A percentile compares a stretch with the other conserved stretches of the same genome.
These are phyloP conservation scores for Fusarium gaditjirri DNA, from an alignment of 2,329 filamentous ascomycete genomes.

Conservation along the genomic window DNA sequence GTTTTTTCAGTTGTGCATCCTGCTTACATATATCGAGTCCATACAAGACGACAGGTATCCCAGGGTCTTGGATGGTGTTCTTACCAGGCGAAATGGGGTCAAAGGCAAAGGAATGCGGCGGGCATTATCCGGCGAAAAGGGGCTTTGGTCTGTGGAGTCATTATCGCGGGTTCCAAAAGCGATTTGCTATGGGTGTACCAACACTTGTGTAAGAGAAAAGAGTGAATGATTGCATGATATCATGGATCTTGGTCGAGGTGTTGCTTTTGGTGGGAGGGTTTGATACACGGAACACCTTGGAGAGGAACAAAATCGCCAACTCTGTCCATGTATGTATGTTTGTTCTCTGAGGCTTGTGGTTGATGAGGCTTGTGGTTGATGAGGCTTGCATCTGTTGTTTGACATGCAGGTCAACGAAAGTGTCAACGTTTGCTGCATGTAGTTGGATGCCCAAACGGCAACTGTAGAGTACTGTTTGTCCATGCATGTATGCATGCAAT, in stretches of 20 bases:
- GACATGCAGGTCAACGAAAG: background rate
- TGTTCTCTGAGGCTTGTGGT: background rate
- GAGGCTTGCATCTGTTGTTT: background rate
- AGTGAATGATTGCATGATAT: background rate
- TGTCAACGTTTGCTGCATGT: background rate
- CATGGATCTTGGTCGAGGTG: background rate
- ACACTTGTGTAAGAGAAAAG: background rate
- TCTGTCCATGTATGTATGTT: background rate
- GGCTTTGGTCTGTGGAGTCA: conserved; percentile 2
- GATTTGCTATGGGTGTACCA: background rate
- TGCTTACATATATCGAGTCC: background rate
- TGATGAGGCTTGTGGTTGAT: too few relatives aligned
- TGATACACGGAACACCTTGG: background rate
- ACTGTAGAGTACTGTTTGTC: background rate
- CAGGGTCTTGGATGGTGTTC: background rate
- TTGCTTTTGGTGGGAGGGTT: background rate
- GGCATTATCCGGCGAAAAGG: conserved; percentile 23
- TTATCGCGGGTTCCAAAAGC: conserved; percentile 7
- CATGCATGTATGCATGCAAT: background rate
- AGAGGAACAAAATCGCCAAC: background rate
- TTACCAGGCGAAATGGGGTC: conserved; percentile 17
- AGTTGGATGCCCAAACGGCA: background rate
- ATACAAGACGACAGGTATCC: background rate
- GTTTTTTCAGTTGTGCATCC: background rate
- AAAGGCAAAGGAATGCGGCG: background rate